Conservation (phyloP, 192 early-diverging fungal species). For the Linnemannia elongata region DNA sequence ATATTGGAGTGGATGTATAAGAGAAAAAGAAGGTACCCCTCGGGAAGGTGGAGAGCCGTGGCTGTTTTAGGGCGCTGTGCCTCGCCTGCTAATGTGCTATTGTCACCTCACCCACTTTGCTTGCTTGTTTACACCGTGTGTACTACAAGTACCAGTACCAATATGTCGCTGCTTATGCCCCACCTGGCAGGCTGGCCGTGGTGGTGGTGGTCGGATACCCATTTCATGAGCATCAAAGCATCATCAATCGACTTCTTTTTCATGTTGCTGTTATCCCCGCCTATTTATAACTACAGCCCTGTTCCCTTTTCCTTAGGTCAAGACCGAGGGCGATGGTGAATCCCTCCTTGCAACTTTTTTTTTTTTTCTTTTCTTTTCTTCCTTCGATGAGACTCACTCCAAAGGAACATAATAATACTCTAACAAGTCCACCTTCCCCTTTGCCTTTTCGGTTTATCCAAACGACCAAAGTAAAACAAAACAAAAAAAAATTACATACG, state of each 20-base stretch:
- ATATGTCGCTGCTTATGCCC: background rate
- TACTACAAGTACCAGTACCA: background rate
- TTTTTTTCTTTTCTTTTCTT: background rate
- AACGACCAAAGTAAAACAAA: conserved; percentile 4
- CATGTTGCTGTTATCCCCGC: background rate
- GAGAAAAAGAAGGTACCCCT: background rate
- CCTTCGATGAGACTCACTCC: background rate
- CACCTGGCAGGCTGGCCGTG: background rate
- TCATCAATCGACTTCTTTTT: background rate
- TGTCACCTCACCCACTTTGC: background rate
- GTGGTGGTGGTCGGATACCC: conserved; percentile 1
- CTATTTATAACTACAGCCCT: conserved; percentile 5
- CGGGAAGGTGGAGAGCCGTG: background rate
- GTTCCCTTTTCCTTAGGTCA: background rate
- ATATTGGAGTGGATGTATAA: background rate
- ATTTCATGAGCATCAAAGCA: background rate
- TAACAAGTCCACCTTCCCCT: background rate
- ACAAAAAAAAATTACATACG: background rate
- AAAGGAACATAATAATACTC: background rate
- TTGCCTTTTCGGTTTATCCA: background rate
- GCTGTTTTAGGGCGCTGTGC: background rate
- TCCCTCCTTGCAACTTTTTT: background rate
- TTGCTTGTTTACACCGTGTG: background rate
- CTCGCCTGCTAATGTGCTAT: background rate
- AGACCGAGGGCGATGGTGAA: background rate